These are phyloP conservation scores for Didymella segeticola DNA, from an alignment of 2,329 filamentous ascomycete genomes.

Conservation along the genomic window DNA sequence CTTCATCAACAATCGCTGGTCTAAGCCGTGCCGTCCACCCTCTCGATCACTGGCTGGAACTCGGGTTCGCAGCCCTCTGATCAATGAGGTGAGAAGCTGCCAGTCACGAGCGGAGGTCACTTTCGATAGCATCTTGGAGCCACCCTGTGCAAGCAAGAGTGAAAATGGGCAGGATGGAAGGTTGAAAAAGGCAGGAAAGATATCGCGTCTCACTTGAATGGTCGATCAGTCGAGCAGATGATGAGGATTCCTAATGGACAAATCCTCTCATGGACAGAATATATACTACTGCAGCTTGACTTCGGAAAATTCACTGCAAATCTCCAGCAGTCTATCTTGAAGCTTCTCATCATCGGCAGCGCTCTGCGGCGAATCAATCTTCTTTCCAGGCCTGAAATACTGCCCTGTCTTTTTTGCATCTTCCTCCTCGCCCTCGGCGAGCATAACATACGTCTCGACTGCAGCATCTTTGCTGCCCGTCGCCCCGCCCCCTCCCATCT, in stretches of 20 bases:
- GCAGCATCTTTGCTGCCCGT: slow-evolving; percentile 57
- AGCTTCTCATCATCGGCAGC: slow-evolving; percentile 44
- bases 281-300: slow-evolving; percentile 36
- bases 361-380: slow-evolving; percentile 37
- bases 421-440: slow-evolving; percentile 52
- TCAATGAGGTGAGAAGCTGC: slow-evolving; percentile 9
- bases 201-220: background rate
- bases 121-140: slow-evolving; percentile 37
- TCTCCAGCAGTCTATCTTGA: slow-evolving; percentile 56
- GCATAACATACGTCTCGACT: slow-evolving; percentile 57
- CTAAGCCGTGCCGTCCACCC: background rate
- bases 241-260: background rate
- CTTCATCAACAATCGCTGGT: slow-evolving; percentile 3
- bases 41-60: background rate
- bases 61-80: slow-evolving; percentile 21
- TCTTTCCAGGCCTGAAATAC: slow-evolving; percentile 49
- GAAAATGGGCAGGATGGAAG: slow-evolving; percentile 23
- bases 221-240: background rate
- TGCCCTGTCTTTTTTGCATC: slow-evolving; percentile 43
- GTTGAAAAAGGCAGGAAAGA: background rate
- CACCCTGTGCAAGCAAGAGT: slow-evolving; percentile 34
- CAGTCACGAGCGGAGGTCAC: slow-evolving; percentile 24
- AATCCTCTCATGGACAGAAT: no score
- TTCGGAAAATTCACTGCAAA: slow-evolving; percentile 46
- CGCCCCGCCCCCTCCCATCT: slow-evolving; percentile 60